These are phyloP conservation scores for Cunninghamia lanceolata DNA, from an alignment of 75 land plant genomes.

Conservation along the genomic window DNA sequence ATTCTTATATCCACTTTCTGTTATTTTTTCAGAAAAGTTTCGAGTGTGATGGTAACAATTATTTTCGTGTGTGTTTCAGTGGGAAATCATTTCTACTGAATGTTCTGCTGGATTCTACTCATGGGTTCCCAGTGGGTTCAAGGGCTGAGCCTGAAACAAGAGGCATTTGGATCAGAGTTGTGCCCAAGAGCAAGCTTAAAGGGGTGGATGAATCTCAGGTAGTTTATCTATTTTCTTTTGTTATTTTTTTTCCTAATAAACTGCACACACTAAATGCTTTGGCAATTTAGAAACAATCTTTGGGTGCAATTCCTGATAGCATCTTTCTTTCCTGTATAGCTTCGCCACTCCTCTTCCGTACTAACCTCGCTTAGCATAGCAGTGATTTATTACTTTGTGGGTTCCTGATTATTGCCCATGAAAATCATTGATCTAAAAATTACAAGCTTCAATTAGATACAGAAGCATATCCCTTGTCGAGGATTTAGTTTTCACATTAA, in stretches of 20 bases:
- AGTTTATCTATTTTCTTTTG: background rate
- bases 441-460: background rate
- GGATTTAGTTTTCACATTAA: background rate
- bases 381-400: no score
- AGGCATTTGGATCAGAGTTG: constrained; percentile 45
- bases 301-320: no score
- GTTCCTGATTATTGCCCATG: background rate
- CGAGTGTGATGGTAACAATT: background rate
- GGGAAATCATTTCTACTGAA: constrained; percentile 51
- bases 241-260: background rate
- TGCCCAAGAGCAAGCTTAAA: constrained; percentile 25
- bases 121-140: constrained; percentile 42
- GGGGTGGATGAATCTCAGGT: constrained; percentile 31
- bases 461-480: background rate
- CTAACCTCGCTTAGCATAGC: no score
- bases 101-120: constrained; percentile 43
- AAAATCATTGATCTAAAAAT: no score
- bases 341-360: no score
- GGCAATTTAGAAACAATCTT: no score
- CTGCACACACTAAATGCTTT: no score
- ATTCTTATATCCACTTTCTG: background rate
- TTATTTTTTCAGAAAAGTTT: background rate
- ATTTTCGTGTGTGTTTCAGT: constrained; percentile 12
- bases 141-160: constrained; percentile 52
- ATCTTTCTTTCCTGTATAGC: no score